phyloP scores from a whole-genome alignment of 257 asterid species.

The Osmanthus fragrans region DNA sequence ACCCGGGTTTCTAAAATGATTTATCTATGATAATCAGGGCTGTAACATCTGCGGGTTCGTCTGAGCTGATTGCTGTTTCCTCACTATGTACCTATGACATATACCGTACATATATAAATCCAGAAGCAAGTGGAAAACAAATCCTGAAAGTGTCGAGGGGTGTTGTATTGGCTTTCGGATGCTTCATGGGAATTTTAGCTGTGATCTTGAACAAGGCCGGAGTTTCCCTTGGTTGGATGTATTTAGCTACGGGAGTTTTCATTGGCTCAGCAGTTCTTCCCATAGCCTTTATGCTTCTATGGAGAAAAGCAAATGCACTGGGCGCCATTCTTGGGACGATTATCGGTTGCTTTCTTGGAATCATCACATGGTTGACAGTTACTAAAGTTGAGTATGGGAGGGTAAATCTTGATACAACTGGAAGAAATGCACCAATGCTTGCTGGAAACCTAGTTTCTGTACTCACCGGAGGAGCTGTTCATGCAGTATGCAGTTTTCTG shows the following conservation, averaged over 20 bases:
- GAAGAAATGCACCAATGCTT: constrained; percentile 88
- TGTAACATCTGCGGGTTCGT: constrained; percentile 94
- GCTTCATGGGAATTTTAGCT: constrained; percentile 86
- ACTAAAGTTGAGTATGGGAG: constrained; percentile 74
- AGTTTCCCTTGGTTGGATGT: constrained; percentile 95
- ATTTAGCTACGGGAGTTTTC: constrained; percentile 86
- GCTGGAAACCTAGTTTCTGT: constrained; percentile 91
- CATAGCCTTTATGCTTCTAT: constrained; percentile 87
- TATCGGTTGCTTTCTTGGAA: constrained; percentile 74
- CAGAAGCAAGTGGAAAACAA: constrained; percentile 75
- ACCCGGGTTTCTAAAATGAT: background rate
- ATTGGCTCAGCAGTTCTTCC: constrained; percentile 90
- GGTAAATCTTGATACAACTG: constrained; percentile 82
- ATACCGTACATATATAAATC: constrained; percentile 82
- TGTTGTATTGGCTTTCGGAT: constrained; percentile 63
- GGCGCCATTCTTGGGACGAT: constrained; percentile 80
- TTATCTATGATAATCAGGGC: constrained; percentile 63
- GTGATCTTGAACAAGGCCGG: constrained; percentile 81
- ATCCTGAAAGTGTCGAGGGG: constrained; percentile 71
- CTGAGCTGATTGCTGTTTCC: constrained; percentile 89
- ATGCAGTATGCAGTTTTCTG: constrained; percentile 61
- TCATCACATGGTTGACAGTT: constrained; percentile 76
- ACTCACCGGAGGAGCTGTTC: constrained; percentile 77
- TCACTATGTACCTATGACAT: constrained; percentile 87
- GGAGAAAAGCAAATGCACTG: constrained; percentile 74